Base-by-base conservation (phyloP, 495 filamentous ascomycete genomes). In the Lepidopterella palustris region DNA sequence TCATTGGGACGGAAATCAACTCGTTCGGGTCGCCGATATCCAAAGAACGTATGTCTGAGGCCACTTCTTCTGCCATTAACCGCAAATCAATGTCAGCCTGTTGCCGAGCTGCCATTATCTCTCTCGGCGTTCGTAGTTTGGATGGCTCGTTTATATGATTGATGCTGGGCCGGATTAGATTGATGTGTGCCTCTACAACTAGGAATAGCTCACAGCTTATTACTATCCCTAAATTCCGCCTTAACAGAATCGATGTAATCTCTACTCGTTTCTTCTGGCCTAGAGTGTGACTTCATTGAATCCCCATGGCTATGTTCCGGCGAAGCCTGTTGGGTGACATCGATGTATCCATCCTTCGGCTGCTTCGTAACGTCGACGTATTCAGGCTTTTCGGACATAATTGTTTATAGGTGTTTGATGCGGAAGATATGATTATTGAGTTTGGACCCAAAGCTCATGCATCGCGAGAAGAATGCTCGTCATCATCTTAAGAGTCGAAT, bases 11-110 rank as follows among this genome's bases (percentile, higher is more conserved):
- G n/a, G 35, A 26, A 10, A 63, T 63, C 20, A 26, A 39, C 32
- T 66, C 64, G 21, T 60, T 51, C 10, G 60, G 60, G 47, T 65
- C 59, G 53, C 63, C 63, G 9, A 58, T 39, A 15, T n/a, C n/a
- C 6, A 64, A 45, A 6, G 56, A 15, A 42, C 57, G 56, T 11
- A 64, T 42, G 15, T 64, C 57, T 26, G 18, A 39, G 1, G 11
- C 25, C 0, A 64, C 57, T 8, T 52, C 42, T 27, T 64, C 50
- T 21, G 31, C 31, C n/a, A 59, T 27, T 15, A 49, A 39, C 31
- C 15, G 31, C n/a, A n/a, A n/a, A n/a, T n/a, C n/a, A n/a, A n/a
- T n/a, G n/a, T n/a, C n/a, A n/a, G n/a, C n/a, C 31, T 40, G 58
- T 26, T 15, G 6, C n/a, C 2, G 15, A 18, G 13, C 31, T 28